phyloP scores from a whole-genome alignment of 2,329 filamentous ascomycete species.

The Aspergillus latus region DNA sequence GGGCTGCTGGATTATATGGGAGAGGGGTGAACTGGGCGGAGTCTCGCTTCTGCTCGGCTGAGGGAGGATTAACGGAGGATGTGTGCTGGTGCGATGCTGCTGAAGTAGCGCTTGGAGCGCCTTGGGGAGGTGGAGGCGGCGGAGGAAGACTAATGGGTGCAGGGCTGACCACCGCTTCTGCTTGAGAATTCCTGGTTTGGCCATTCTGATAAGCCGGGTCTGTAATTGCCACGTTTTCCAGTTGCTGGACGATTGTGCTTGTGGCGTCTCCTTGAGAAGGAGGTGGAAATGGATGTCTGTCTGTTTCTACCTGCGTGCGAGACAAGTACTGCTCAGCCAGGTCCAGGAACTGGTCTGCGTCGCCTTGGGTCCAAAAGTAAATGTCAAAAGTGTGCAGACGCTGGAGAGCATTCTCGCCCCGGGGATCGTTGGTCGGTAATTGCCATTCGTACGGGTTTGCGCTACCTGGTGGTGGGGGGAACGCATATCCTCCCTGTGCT shows the following conservation, averaged over 20 bases:
- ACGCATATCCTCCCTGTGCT: conserved; percentile 25
- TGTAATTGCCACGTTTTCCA: conserved; percentile 62
- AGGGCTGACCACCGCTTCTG: conserved; percentile 24
- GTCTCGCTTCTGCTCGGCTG: conserved; percentile 27
- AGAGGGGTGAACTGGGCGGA: conserved; percentile 50
- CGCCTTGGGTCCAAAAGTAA: conserved; percentile 64
- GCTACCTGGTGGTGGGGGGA: conserved; percentile 26
- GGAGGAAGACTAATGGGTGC: conserved; percentile 25
- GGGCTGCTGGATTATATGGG: conserved; percentile 65
- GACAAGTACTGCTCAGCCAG: conserved; percentile 39
- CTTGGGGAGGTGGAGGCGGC: conserved; percentile 25
- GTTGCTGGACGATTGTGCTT: conserved; percentile 62
- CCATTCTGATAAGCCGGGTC: conserved; percentile 50
- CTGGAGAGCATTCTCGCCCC: conserved; percentile 52
- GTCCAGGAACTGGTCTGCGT: conserved; percentile 56
- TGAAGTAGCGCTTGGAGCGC: conserved; percentile 14
- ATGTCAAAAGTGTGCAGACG: conserved; percentile 62
- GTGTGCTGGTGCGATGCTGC: conserved; percentile 16
- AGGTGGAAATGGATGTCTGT: conserved; percentile 45
- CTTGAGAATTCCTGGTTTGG: conserved; percentile 42
- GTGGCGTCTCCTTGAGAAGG: conserved; percentile 41
- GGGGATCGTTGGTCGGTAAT: conserved; percentile 54
- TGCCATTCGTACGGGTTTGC: conserved; percentile 54
- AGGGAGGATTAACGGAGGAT: conserved; percentile 13
- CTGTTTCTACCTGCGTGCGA: conserved; percentile 48